phyloP scores from a whole-genome alignment of 2,329 filamentous ascomycete genomes.

The Sphaerulina vaccinii region DNA sequence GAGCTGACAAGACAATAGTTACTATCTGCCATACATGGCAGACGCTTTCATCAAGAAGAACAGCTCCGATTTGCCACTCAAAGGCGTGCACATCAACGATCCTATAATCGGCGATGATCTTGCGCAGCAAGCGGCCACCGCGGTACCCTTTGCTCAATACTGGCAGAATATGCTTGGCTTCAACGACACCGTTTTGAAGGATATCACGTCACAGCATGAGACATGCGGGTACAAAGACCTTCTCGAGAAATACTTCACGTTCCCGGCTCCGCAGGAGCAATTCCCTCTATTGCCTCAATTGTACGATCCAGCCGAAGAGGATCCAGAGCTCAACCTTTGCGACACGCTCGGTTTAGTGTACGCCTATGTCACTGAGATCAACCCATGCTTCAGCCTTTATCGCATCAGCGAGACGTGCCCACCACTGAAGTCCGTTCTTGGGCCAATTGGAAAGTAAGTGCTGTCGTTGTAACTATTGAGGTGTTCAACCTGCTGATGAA shows the following conservation, averaged over 20 bases:
- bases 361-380: constrained; percentile 21
- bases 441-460: not conserved
- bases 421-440: constrained; percentile 29
- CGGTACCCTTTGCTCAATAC: constrained; percentile 24
- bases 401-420: constrained; percentile 34
- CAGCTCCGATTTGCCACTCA: constrained; percentile 34
- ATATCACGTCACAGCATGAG: constrained; percentile 37
- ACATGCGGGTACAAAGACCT: constrained; percentile 43
- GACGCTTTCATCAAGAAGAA: constrained; percentile 31
- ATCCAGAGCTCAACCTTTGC: constrained; percentile 23
- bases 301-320: too few species aligned
- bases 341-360: constrained; percentile 16
- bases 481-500: not conserved
- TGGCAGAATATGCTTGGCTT: constrained; percentile 41
- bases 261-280: constrained; percentile 34
- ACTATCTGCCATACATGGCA: constrained; percentile 33
- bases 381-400: constrained; percentile 39
- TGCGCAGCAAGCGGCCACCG: constrained; percentile 29
- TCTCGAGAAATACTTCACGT: constrained; percentile 50
- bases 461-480: not conserved
- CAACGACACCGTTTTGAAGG: constrained; percentile 44
- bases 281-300: constrained; percentile 19
- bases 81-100: constrained; percentile 38
- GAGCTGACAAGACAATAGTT: too few species aligned
- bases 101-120: constrained; percentile 50